A percentile compares a stretch with the other conserved stretches of the same genome.
phyloP scores from a whole-genome alignment of 768 basidiomycete genomes.

The Dendrothele bispora region DNA sequence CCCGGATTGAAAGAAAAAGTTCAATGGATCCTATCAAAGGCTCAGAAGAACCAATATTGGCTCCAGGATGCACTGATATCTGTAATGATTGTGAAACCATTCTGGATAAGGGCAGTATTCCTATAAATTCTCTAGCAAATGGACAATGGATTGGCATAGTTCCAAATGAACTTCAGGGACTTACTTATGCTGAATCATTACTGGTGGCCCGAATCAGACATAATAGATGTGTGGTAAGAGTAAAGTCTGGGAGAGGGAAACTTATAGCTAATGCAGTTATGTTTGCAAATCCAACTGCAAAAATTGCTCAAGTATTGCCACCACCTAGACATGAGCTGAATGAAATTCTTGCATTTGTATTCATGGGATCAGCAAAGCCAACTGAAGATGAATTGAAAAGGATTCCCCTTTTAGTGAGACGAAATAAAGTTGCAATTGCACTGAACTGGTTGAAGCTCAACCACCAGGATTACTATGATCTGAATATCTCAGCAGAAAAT shows the following conservation, averaged over 20 bases:
- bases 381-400: slow-evolving; percentile 25
- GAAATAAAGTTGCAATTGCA: slow-evolving; percentile 19
- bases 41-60: neutral
- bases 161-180: slow-evolving; percentile 2
- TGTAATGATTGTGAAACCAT: slow-evolving; percentile 2
- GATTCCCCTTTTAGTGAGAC: slow-evolving; percentile 29
- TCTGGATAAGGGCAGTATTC: neutral
- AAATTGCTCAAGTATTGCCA: slow-evolving; percentile 31
- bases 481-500: slow-evolving; percentile 19
- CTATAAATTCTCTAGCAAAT: slow-evolving; percentile 4
- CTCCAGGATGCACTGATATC: neutral
- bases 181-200: neutral
- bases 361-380: slow-evolving; percentile 24
- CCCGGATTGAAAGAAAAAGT: no score
- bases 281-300: slow-evolving; percentile 6
- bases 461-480: slow-evolving; percentile 29
- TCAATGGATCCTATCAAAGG: slow-evolving; percentile 5
- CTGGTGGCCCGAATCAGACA: neutral
- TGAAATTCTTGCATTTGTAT: slow-evolving; percentile 31
- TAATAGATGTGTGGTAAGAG: neutral
- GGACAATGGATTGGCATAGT: slow-evolving; percentile 12
- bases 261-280: neutral
- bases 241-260: neutral
- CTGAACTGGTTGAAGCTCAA: slow-evolving; percentile 35
- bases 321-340: slow-evolving; percentile 29